A percentile compares a stretch with the other conserved stretches of the same genome.
These are phyloP conservation scores for Pleurotus djamor DNA, from an alignment of 768 basidiomycete species.

Conservation along the genomic window DNA sequence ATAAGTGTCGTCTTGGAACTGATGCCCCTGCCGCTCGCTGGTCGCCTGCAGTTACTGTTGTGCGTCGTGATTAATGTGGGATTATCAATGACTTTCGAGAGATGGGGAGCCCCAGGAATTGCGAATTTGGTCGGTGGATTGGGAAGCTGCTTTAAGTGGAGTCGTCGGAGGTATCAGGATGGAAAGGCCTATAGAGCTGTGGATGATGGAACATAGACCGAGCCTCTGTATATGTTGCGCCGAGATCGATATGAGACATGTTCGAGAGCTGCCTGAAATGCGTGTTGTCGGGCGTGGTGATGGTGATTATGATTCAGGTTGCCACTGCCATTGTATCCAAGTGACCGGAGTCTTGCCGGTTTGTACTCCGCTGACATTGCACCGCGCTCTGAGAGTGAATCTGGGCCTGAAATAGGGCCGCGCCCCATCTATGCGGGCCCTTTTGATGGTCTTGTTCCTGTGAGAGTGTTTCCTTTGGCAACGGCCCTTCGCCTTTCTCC, in stretches of 20 bases:
- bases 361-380: background rate
- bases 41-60: conserved; percentile 65
- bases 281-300: conserved; percentile 5
- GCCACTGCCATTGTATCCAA: background rate
- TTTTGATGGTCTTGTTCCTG: background rate
- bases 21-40: conserved; percentile 69
- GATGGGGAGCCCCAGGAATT: conserved; percentile 62
- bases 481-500: conserved; percentile 3
- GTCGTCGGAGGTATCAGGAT: conserved; percentile 49
- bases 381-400: background rate
- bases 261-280: conserved; percentile 3
- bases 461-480: conserved; percentile 6
- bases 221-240: background rate
- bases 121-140: conserved; percentile 51
- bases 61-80: conserved; percentile 70
- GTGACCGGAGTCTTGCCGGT: background rate
- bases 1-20: conserved; percentile 69
- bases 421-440: background rate
- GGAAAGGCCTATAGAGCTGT: conserved; percentile 87
- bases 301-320: conserved; percentile 2
- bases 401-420: background rate
- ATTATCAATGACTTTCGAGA: conserved; percentile 74
- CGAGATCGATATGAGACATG: background rate
- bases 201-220: conserved; percentile 62
- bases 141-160: conserved; percentile 37